A percentile compares a stretch with the other conserved stretches of the same genome.
phyloP scores from a whole-genome alignment of 441 rosid species.

The Populus hybrid region DNA sequence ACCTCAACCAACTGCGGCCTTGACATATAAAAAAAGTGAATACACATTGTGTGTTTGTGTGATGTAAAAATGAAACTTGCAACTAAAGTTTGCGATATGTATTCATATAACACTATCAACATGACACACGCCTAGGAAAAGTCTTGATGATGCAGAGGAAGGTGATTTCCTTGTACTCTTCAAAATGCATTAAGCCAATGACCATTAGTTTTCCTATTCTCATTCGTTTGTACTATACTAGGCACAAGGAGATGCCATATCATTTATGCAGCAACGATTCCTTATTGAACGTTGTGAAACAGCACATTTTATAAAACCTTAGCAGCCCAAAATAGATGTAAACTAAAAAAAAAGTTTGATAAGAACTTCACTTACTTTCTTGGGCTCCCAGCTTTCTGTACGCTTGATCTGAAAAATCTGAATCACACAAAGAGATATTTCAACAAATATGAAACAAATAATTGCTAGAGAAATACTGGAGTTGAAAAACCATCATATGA shows the following conservation, averaged over 20 bases:
- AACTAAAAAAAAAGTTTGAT: neutral
- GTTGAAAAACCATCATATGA: conserved; percentile 12
- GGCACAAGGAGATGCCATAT: neutral
- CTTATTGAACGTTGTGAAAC: neutral
- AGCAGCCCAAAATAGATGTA: neutral
- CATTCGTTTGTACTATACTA: neutral
- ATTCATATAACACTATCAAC: neutral
- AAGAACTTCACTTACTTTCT: conserved; percentile 40
- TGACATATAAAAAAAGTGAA: neutral
- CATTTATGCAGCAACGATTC: neutral
- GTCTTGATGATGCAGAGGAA: neutral
- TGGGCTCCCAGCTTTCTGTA: conserved; percentile 63
- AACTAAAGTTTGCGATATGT: neutral
- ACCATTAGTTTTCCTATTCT: neutral
- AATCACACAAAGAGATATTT: conserved; percentile 14
- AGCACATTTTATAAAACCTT: neutral
- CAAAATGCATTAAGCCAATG: neutral
- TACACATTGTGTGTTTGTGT: neutral
- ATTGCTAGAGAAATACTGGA: neutral
- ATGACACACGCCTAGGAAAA: neutral
- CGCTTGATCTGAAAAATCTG: conserved; percentile 68
- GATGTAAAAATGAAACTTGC: neutral
- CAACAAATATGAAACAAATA: conserved; percentile 17
- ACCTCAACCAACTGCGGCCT: neutral
- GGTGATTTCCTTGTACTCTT: neutral